These are phyloP conservation scores for Daldinia vernicosa DNA, from an alignment of 495 filamentous ascomycete genomes.

Conservation along the genomic window DNA sequence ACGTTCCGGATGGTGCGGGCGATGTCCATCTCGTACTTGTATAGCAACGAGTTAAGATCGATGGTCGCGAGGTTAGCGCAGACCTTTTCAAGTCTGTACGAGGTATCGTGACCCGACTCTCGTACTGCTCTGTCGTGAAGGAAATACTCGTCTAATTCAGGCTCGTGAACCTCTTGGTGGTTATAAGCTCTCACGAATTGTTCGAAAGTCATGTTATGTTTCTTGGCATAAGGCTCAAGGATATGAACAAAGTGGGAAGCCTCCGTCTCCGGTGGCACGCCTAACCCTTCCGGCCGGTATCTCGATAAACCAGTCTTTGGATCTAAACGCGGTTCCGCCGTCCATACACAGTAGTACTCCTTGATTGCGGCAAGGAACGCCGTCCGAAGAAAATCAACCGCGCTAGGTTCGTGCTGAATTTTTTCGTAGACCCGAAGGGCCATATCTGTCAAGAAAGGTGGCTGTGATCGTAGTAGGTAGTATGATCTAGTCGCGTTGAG, in stretches of 20 bases:
- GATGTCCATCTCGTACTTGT: slow-evolving; percentile 96
- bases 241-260: slow-evolving; percentile 87
- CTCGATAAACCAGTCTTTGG: slow-evolving; percentile 82
- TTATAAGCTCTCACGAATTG: slow-evolving; percentile 92
- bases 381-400: slow-evolving; percentile 77
- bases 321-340: slow-evolving; percentile 79
- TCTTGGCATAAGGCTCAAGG: slow-evolving; percentile 84
- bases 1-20: slow-evolving; percentile 78
- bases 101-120: slow-evolving; percentile 97
- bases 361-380: slow-evolving; percentile 93
- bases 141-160: slow-evolving; percentile 93
- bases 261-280: slow-evolving; percentile 95
- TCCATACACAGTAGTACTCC: slow-evolving; percentile 95
- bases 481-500: slow-evolving; percentile 96
- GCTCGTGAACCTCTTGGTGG: slow-evolving; percentile 75
- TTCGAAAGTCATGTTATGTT: slow-evolving; percentile 79
- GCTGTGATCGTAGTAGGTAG: slow-evolving; percentile 92
- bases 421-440: slow-evolving; percentile 87
- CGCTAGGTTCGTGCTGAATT: slow-evolving; percentile 80
- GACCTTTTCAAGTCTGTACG: slow-evolving; percentile 87
- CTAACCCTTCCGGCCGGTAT: slow-evolving; percentile 88
- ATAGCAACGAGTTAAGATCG: slow-evolving; percentile 90
- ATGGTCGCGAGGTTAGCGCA: slow-evolving; percentile 91
- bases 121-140: slow-evolving; percentile 92
- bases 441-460: slow-evolving; percentile 98